These are phyloP conservation scores for Ceratocystis cubensis DNA, from an alignment of 2,329 filamentous ascomycete species.

Conservation along the genomic window DNA sequence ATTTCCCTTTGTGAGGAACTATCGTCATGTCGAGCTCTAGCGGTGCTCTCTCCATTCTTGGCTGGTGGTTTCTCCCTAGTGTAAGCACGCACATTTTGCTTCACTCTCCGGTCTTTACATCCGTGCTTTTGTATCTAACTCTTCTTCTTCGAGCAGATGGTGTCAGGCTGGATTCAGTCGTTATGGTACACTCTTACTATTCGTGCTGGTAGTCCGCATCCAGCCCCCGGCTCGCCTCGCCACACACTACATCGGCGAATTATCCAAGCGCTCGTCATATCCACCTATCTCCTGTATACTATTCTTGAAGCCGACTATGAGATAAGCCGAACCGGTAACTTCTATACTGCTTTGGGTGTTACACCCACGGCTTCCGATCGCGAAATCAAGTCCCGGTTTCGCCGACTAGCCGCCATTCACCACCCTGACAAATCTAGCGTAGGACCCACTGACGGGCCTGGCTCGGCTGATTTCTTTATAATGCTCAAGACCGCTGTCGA, in stretches of 20 bases:
- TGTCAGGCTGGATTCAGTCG: conserved; percentile 62
- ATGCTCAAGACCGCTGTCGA: conserved; percentile 75
- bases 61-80: conserved; percentile 39
- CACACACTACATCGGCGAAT: conserved; percentile 63
- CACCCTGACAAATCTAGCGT: conserved; percentile 69
- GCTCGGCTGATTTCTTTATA: conserved; percentile 50
- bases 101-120: not conserved
- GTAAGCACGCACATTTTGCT: conserved; percentile 27
- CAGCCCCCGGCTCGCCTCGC: conserved; percentile 53
- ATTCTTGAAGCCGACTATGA: conserved; percentile 85
- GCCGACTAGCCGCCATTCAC: conserved; percentile 55
- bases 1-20: not conserved
- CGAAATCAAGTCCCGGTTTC: conserved; percentile 72
- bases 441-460: conserved; percentile 25
- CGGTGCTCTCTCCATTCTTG: conserved; percentile 34
- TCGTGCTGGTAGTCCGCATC: conserved; percentile 75
- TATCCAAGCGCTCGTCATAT: conserved; percentile 73
- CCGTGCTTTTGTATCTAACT: conserved; percentile 21
- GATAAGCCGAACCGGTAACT: conserved; percentile 57
- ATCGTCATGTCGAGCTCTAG: conserved; percentile 29
- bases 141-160: conserved; percentile 42
- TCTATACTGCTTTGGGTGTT: conserved; percentile 66
- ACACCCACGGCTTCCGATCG: conserved; percentile 56
- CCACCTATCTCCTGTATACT: conserved; percentile 77
- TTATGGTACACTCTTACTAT: conserved; percentile 82